Conservation (phyloP, 345 rosid species). For the Linum trigynum region DNA sequence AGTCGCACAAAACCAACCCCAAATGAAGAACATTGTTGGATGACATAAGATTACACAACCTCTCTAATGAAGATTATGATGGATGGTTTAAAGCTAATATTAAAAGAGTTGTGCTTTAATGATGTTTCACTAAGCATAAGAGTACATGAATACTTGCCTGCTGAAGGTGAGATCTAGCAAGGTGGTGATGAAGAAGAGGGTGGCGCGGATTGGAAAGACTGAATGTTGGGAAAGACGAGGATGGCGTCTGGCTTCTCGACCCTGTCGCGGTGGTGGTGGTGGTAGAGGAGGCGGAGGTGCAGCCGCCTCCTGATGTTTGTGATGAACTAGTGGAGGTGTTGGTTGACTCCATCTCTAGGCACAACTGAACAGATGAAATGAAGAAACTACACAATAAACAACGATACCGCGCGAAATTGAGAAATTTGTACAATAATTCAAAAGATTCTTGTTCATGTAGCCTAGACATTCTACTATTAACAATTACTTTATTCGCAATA, state of each 20-base stretch:
- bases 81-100: no score
- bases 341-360: conserved; percentile 61
- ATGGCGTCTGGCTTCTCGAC: conserved; percentile 27
- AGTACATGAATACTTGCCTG: neutral
- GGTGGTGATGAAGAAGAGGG: neutral
- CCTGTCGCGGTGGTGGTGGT: conserved; percentile 7
- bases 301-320: conserved; percentile 27
- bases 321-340: conserved; percentile 38
- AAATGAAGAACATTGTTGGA: no score
- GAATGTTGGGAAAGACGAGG: conserved; percentile 34
- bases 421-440: neutral
- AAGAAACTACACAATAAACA: neutral
- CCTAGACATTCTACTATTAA: no score
- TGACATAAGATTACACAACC: no score
- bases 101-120: no score
- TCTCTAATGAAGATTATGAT: no score
- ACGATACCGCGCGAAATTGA: neutral
- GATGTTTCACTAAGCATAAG: neutral
- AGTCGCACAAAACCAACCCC: no score
- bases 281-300: conserved; percentile 31
- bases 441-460: no score
- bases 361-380: conserved; percentile 28
- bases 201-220: conserved; percentile 16
- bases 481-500: no score
- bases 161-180: neutral